A percentile compares a stretch with the other conserved stretches of the same genome.
These are phyloP conservation scores for Aspergillus saccharolyticus DNA, from an alignment of 495 filamentous ascomycete species.

Conservation along the genomic window DNA sequence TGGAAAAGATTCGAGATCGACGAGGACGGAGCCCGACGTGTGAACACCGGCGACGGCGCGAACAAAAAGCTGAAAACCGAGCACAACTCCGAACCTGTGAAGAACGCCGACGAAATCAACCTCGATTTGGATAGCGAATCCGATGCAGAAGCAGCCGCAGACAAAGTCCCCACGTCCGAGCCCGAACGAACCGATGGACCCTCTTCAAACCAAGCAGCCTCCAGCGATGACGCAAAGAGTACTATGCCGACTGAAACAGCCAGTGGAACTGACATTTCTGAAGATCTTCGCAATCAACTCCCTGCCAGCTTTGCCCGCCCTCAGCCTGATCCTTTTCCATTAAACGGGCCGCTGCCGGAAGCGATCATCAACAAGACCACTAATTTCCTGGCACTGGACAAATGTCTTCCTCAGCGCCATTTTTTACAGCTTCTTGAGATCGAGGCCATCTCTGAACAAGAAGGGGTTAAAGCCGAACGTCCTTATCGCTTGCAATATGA, in stretches of 20 bases:
- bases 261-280: constrained; percentile 35
- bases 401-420: constrained; percentile 63
- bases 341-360: constrained; percentile 40
- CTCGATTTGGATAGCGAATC: constrained; percentile 51
- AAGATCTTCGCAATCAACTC: constrained; percentile 59
- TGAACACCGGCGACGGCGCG: constrained; percentile 6
- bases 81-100: constrained; percentile 15
- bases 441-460: constrained; percentile 31
- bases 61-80: constrained; percentile 25
- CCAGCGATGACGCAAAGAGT: background rate
- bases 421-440: constrained; percentile 76
- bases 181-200: constrained; percentile 15
- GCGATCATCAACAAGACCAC: constrained; percentile 70
- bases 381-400: constrained; percentile 84
- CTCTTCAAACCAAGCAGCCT: background rate
- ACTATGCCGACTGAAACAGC: background rate
- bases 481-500: constrained; percentile 67
- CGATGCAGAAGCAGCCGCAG: constrained; percentile 10
- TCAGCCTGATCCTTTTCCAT: constrained; percentile 21
- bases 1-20: constrained; percentile 23
- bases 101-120: constrained; percentile 50
- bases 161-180: background rate
- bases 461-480: constrained; percentile 15
- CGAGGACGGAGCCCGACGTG: constrained; percentile 19
- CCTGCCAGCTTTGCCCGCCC: constrained; percentile 59